These are phyloP conservation scores for Athelia psychrophila DNA, from an alignment of 1,284 basidiomycete genomes.

Conservation along the genomic window DNA sequence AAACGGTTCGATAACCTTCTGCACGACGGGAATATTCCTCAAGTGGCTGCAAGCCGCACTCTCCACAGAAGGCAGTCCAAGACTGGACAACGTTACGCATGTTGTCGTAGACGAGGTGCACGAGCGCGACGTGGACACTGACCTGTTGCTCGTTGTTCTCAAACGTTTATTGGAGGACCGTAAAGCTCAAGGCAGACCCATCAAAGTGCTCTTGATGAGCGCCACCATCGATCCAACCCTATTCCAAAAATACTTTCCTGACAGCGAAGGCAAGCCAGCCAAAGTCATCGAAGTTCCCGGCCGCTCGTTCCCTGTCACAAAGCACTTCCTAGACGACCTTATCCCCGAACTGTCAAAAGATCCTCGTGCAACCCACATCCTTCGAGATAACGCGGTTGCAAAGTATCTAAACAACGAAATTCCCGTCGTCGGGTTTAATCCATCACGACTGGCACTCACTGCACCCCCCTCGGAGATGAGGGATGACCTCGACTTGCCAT, in stretches of 20 bases:
- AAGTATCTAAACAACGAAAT: constrained; percentile 80
- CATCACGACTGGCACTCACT: constrained; percentile 8
- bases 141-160: constrained; percentile 88
- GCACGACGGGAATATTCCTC: constrained; percentile 92
- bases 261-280: constrained; percentile 60
- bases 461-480: constrained; percentile 16
- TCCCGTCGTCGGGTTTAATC: constrained; percentile 26
- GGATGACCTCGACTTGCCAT: constrained; percentile 83
- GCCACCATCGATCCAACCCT: constrained; percentile 91
- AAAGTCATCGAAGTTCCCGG: constrained; percentile 88
- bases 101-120: constrained; percentile 96
- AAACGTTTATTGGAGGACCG: constrained; percentile 84
- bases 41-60: constrained; percentile 85
- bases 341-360: constrained; percentile 48
- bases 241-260: constrained; percentile 87
- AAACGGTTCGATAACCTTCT: constrained; percentile 89
- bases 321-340: constrained; percentile 83
- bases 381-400: constrained; percentile 71
- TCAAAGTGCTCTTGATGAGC: constrained; percentile 94
- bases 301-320: constrained; percentile 86
- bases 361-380: constrained; percentile 59
- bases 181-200: constrained; percentile 66
- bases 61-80: constrained; percentile 34
- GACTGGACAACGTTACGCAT: constrained; percentile 85
- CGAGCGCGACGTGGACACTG: constrained; percentile 94